Percentiles rank a stretch among this genome's conserved stretches.
phyloP scores from a whole-genome alignment of 2,329 filamentous ascomycete genomes.

The Pseudogymnoascus sp. region DNA sequence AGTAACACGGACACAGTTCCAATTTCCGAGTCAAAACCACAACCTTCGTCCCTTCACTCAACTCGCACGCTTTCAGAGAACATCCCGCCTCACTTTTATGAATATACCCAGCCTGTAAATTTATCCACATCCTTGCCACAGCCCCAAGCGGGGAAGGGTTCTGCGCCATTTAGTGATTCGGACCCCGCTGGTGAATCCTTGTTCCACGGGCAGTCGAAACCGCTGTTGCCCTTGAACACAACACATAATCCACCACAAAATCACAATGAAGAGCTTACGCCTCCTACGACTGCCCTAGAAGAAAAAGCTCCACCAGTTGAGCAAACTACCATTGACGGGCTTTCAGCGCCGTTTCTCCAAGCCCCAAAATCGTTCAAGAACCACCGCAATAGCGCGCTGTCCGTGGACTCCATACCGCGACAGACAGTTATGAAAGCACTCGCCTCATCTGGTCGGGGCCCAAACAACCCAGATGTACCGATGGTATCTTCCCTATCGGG shows the following conservation, averaged over 20 bases:
- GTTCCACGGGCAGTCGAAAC: constrained; percentile 35
- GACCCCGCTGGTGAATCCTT: constrained; percentile 31
- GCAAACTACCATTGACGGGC: constrained; percentile 10
- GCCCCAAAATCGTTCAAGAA: constrained; percentile 18
- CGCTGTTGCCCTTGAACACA: constrained; percentile 35
- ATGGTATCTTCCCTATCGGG: constrained; percentile 50
- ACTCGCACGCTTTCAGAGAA: background rate
- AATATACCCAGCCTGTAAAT: constrained; percentile 17
- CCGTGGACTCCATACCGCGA: constrained; percentile 46
- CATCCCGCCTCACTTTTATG: background rate
- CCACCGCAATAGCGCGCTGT: constrained; percentile 28
- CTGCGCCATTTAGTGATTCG: constrained; percentile 17
- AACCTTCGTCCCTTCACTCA: background rate
- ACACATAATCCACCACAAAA: constrained; percentile 23
- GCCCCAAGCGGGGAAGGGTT: background rate
- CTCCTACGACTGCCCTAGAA: constrained; percentile 11
- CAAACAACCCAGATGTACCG: constrained; percentile 43
- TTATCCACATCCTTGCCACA: background rate
- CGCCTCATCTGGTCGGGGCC: constrained; percentile 54
- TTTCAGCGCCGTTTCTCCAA: constrained; percentile 22
- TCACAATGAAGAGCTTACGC: constrained; percentile 8
- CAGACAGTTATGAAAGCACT: constrained; percentile 79
- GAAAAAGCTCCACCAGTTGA: background rate
- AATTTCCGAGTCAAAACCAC: background rate
- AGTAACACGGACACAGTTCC: background rate